Percentiles rank a stretch among this genome's conserved stretches.
Evolutionary conservation across 768 basidiomycete species (phyloP).

Genomic region (Termitomyces sp.): DNA sequence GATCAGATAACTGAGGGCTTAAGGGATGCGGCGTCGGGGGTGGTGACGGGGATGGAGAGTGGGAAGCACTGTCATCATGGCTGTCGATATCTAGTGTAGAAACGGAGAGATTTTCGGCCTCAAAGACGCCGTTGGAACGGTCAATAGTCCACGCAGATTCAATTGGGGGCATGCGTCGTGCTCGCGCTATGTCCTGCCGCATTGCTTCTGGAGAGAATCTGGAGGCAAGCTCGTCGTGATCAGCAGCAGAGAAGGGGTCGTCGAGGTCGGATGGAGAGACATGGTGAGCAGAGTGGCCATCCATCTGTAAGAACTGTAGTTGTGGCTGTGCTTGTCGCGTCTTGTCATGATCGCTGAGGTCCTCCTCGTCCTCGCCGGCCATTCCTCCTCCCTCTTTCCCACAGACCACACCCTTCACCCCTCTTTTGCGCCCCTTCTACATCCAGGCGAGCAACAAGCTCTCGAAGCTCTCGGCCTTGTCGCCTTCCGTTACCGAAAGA

Average conservation of each 20-base stretch:
- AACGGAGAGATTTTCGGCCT: conserved; percentile 38
- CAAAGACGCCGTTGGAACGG: conserved; percentile 27
- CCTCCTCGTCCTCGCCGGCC: conserved; percentile 80
- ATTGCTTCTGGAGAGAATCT: conserved; percentile 59
- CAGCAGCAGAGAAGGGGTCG: conserved; percentile 63
- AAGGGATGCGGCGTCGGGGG: conserved; percentile 17
- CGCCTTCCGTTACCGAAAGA: conserved; percentile 67
- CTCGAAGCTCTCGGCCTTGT: conserved; percentile 75
- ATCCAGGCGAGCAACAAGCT: conserved; percentile 84
- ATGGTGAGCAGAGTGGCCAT: conserved; percentile 14
- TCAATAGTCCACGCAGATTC: conserved; percentile 27
- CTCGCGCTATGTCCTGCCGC: conserved; percentile 54
- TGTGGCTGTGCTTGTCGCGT: conserved; percentile 11
- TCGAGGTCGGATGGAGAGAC: conserved; percentile 40
- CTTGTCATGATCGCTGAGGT: conserved; percentile 75
- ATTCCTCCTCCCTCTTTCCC: conserved; percentile 80
- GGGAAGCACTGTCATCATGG: conserved; percentile 19
- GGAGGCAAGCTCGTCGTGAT: conserved; percentile 40
- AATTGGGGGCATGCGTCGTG: conserved; percentile 35
- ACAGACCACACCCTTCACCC: conserved; percentile 52
- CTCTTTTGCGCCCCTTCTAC: conserved; percentile 64
- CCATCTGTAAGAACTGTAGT: conserved; percentile 7
- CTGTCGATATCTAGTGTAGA: conserved; percentile 55
- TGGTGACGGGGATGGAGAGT: conserved; percentile 14
- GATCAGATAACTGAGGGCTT: conserved; percentile 20